Evolutionary conservation across 257 asterid genomes (phyloP).

Genomic region (Salvia splendens): DNA sequence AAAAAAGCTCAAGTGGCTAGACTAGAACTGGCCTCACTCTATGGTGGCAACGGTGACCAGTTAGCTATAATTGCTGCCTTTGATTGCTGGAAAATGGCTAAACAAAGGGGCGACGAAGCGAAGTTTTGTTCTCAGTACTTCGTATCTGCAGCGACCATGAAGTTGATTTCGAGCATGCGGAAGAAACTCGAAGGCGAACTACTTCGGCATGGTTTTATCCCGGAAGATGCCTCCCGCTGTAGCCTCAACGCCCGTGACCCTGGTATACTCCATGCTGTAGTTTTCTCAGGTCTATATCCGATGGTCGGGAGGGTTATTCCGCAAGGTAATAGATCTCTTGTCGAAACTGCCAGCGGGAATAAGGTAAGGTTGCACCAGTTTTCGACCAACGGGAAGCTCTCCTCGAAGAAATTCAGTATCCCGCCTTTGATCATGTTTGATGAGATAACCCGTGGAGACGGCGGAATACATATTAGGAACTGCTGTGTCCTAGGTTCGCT

Average conservation of each 20-base stretch:
- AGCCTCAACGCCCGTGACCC: slow-evolving; percentile 74
- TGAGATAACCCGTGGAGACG: slow-evolving; percentile 86
- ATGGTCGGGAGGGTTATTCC: slow-evolving; percentile 76
- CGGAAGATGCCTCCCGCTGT: slow-evolving; percentile 50
- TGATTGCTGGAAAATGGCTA: slow-evolving; percentile 79
- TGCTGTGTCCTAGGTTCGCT: slow-evolving; percentile 73
- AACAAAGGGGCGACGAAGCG: slow-evolving; percentile 54
- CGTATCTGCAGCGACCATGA: slow-evolving; percentile 64
- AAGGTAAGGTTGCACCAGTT: slow-evolving; percentile 71
- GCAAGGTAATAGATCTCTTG: slow-evolving; percentile 45
- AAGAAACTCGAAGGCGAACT: slow-evolving; percentile 68
- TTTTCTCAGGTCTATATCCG: slow-evolving; percentile 82
- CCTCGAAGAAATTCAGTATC: slow-evolving; percentile 31
- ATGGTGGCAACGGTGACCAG: slow-evolving; percentile 85
- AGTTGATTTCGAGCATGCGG: slow-evolving; percentile 70
- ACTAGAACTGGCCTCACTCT: slow-evolving; percentile 68
- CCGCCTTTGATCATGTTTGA: slow-evolving; percentile 66
- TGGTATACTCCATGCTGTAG: slow-evolving; percentile 75
- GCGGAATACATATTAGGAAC: slow-evolving; percentile 65
- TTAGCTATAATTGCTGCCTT: slow-evolving; percentile 86
- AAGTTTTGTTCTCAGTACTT: slow-evolving; percentile 70
- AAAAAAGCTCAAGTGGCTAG: slow-evolving; percentile 70
- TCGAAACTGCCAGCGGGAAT: slow-evolving; percentile 73
- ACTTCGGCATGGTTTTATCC: slow-evolving; percentile 57
- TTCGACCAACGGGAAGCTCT: slow-evolving; percentile 55